A percentile compares a stretch with the other conserved stretches of the same genome.
Evolutionary conservation across 228 moss, liverwort and hornwort genomes (phyloP).

Genomic region (Sphagnum fallax): DNA sequence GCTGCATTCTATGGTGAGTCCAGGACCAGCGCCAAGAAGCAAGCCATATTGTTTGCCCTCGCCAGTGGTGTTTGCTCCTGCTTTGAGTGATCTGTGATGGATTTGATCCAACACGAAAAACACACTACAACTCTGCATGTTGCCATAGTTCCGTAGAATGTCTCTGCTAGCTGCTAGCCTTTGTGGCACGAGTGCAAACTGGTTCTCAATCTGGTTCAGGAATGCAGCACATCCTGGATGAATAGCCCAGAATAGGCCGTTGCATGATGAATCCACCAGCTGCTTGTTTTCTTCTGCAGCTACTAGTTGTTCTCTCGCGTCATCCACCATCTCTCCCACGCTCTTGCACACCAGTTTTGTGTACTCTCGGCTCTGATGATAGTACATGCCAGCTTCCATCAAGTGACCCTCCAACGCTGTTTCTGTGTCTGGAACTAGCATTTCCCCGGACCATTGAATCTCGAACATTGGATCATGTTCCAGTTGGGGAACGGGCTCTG

Average conservation of each 20-base stretch:
- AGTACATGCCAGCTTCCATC: constrained; percentile 13
- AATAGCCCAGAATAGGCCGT: constrained; percentile 22
- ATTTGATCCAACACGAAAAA: constrained; percentile 5
- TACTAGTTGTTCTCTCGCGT: constrained; percentile 4
- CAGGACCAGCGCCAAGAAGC: constrained; percentile 9
- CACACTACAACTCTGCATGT: constrained; percentile 9
- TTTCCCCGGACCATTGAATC: neutral
- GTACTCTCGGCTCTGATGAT: constrained; percentile 5
- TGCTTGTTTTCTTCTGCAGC: neutral
- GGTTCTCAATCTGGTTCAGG: constrained; percentile 8
- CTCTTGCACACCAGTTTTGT: constrained; percentile 9
- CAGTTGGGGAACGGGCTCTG: neutral
- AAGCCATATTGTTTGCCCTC: constrained; percentile 12
- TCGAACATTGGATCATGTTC: neutral
- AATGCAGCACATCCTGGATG: constrained; percentile 17
- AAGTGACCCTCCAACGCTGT: neutral
- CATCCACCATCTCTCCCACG: neutral
- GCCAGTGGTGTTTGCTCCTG: constrained; percentile 6
- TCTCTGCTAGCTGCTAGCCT: constrained; percentile 8
- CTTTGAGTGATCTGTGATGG: constrained; percentile 2
- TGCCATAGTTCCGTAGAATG: constrained; percentile 9
- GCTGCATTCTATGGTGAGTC: constrained; percentile 5
- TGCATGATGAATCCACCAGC: neutral
- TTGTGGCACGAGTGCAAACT: constrained; percentile 1
- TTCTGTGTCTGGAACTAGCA: neutral